A percentile compares a stretch with the other conserved stretches of the same genome.
phyloP scores from a whole-genome alignment of 352 stramenopile species.

The Pilasporangium apinafurcum region DNA sequence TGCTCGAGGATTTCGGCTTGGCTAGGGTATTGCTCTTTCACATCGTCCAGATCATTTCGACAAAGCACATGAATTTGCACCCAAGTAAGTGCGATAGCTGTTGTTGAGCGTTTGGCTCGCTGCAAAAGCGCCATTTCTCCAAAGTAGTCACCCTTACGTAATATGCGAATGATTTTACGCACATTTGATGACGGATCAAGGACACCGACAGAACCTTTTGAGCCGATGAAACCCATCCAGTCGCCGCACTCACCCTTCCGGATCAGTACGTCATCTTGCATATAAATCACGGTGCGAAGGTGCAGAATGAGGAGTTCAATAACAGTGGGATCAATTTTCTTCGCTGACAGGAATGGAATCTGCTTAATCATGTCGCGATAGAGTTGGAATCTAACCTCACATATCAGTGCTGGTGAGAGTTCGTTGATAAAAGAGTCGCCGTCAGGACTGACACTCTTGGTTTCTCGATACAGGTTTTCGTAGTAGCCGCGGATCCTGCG shows the following conservation, averaged over 20 bases:
- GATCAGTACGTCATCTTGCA: conserved; percentile 76
- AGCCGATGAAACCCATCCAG: conserved; percentile 82
- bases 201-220: conserved; percentile 59
- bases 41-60: conserved; percentile 48
- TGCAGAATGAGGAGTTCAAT: conserved; percentile 79
- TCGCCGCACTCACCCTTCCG: conserved; percentile 75
- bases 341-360: conserved; percentile 64
- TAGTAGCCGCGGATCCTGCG: conserved; percentile 61
- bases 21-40: conserved; percentile 54
- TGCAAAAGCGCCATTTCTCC: conserved; percentile 72
- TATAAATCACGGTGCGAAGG: conserved; percentile 68
- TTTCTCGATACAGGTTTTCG: conserved; percentile 65
- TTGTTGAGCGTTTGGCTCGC: conserved; percentile 52
- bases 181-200: conserved; percentile 39
- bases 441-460: conserved; percentile 51
- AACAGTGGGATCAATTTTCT: conserved; percentile 54
- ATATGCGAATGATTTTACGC: conserved; percentile 52
- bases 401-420: conserved; percentile 56
- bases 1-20: conserved; percentile 51
- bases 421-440: conserved; percentile 75
- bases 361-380: conserved; percentile 78
- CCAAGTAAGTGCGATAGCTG: conserved; percentile 61
- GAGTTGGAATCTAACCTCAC: conserved; percentile 74
- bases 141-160: conserved; percentile 72
- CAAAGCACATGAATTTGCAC: conserved; percentile 69